A percentile compares a stretch with the other conserved stretches of the same genome.
Evolutionary conservation across 495 filamentous ascomycete genomes (phyloP).

Genomic region (Parachaetomium inaequale): DNA sequence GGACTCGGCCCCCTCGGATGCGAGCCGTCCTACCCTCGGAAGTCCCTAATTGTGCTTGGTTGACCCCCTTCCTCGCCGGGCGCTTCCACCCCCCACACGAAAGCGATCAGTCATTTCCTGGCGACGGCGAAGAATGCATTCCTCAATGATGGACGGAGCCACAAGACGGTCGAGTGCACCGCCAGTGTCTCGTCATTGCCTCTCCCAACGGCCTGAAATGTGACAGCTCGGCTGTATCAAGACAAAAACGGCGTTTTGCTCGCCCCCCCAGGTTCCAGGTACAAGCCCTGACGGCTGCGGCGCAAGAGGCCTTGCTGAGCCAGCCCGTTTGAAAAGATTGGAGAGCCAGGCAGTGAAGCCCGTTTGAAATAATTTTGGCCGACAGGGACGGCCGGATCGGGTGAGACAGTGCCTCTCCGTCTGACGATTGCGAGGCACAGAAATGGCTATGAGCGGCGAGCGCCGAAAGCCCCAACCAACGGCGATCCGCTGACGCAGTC

Average conservation of each 20-base stretch:
- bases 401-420: background rate
- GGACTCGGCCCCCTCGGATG: background rate
- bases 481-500: slow-evolving; percentile 10
- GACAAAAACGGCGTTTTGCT: background rate
- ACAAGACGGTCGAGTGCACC: background rate
- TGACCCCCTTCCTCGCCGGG: background rate
- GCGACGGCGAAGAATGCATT: background rate
- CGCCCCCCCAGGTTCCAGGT: background rate
- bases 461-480: slow-evolving; percentile 1
- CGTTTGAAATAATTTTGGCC: slow-evolving; percentile 6
- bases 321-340: background rate
- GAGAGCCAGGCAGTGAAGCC: background rate
- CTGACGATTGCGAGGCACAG: background rate
- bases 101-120: background rate
- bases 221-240: background rate
- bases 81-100: background rate
- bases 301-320: background rate
- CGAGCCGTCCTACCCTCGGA: background rate
- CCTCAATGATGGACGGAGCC: background rate
- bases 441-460: background rate
- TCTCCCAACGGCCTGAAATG: background rate
- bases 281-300: background rate
- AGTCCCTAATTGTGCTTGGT: background rate
- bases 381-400: background rate
- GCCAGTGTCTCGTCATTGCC: background rate